Percentiles rank a stretch among this genome's conserved stretches.
phyloP scores from a whole-genome alignment of 768 basidiomycete genomes.

The Cystoderma amianthinum region DNA sequence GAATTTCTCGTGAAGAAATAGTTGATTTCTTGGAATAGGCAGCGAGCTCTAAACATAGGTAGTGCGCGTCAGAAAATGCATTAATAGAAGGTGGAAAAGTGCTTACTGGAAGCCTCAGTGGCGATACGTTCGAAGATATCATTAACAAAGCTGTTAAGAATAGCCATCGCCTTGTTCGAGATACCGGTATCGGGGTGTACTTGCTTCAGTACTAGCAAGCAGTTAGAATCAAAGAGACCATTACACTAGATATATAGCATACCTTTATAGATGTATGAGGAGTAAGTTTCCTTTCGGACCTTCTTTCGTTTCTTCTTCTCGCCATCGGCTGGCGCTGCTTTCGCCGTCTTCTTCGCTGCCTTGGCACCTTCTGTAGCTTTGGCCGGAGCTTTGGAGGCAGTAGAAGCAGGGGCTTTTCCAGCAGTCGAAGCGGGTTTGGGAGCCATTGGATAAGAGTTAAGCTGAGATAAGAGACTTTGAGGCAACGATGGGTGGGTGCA shows the following conservation, averaged over 20 bases:
- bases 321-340: slow-evolving; percentile 57
- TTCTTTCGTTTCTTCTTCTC: slow-evolving; percentile 88
- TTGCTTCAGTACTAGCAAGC: slow-evolving; percentile 75
- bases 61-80: slow-evolving; percentile 5
- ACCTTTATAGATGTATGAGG: slow-evolving; percentile 91
- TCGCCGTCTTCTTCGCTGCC: slow-evolving; percentile 77
- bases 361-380: slow-evolving; percentile 56
- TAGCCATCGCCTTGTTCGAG: slow-evolving; percentile 98
- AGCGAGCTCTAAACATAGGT: slow-evolving; percentile 75
- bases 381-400: slow-evolving; percentile 70
- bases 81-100: slow-evolving; percentile 10
- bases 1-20: slow-evolving; percentile 97
- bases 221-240: slow-evolving; percentile 1
- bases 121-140: slow-evolving; percentile 95
- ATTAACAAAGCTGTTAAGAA: slow-evolving; percentile 93
- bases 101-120: slow-evolving; percentile 82
- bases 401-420: slow-evolving; percentile 72
- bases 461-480: slow-evolving; percentile 7
- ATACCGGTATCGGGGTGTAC: slow-evolving; percentile 99
- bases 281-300: slow-evolving; percentile 86
- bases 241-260: slow-evolving; percentile 3
- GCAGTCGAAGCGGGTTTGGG: slow-evolving; percentile 81
- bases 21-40: slow-evolving; percentile 98
- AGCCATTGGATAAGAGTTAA: slow-evolving; percentile 40
- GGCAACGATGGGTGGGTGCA: slow-evolving; percentile 14